Conservation (phyloP, 495 filamentous ascomycete genomes). For the Recurvomyces mirabilis region DNA sequence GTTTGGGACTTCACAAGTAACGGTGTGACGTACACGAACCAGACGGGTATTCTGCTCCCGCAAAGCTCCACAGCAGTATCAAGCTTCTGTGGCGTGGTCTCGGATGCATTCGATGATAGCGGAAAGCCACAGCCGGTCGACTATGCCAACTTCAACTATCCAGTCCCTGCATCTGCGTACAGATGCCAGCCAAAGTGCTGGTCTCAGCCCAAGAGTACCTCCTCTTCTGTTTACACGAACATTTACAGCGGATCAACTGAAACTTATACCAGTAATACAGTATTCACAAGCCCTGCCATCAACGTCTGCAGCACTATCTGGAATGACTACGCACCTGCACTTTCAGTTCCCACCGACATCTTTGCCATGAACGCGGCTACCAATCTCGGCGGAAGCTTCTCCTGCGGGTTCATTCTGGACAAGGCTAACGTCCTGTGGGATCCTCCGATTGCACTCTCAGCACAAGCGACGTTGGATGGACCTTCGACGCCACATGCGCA, state of each 20-base stretch:
- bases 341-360: background rate
- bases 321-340: constrained; percentile 3
- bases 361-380: background rate
- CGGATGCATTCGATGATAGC: background rate
- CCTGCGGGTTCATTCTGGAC: background rate
- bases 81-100: background rate
- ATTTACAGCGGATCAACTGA: background rate
- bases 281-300: background rate
- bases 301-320: constrained; percentile 3
- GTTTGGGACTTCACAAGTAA: background rate
- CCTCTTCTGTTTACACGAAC: background rate
- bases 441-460: background rate
- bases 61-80: background rate
- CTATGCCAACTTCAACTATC: constrained; percentile 8
- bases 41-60: background rate
- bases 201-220: too few relatives aligned
- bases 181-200: constrained; percentile 11
- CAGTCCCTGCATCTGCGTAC: constrained; percentile 8
- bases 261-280: background rate
- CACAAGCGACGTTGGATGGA: background rate
- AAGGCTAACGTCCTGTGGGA: background rate
- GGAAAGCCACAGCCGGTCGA: background rate
- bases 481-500: background rate
- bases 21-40: background rate
- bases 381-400: background rate